Evolutionary conservation across 1,284 basidiomycete genomes (phyloP).

Genomic region (Phlebopus sp.): DNA sequence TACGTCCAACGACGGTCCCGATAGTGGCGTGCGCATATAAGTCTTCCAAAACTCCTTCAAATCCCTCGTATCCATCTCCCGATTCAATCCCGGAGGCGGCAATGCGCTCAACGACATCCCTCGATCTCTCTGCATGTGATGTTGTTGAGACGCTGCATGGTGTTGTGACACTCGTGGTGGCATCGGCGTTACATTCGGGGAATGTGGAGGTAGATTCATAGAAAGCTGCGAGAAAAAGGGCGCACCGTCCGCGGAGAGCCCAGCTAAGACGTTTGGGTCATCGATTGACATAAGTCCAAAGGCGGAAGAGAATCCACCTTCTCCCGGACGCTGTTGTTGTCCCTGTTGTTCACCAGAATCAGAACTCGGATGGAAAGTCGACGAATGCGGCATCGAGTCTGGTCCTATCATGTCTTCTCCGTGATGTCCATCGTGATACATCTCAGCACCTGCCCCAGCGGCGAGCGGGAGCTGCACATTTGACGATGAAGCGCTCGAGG

Average conservation of each 20-base stretch:
- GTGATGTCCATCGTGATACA: constrained; percentile 12
- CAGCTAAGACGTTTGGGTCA: constrained; percentile 61
- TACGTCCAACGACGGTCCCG: constrained; percentile 26
- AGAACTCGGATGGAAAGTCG: constrained; percentile 3
- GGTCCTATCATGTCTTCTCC: constrained; percentile 21
- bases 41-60: constrained; percentile 72
- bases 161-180: constrained; percentile 28
- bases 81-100: constrained; percentile 25
- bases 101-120: constrained; percentile 22
- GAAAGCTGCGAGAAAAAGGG: constrained; percentile 55
- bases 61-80: constrained; percentile 53
- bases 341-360: not conserved
- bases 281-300: constrained; percentile 73
- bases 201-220: constrained; percentile 29
- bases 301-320: constrained; percentile 58
- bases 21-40: constrained; percentile 69
- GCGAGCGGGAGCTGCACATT: constrained; percentile 40
- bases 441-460: constrained; percentile 11
- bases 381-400: constrained; percentile 16
- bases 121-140: constrained; percentile 24
- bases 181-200: constrained; percentile 49
- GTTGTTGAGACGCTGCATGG: constrained; percentile 4
- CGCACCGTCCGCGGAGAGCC: constrained; percentile 50
- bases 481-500: constrained; percentile 39
- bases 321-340: constrained; percentile 19